Base-by-base conservation (phyloP, 2,329 filamentous ascomycete genomes). In the Ophiocordyceps camponoti-saundersi region DNA sequence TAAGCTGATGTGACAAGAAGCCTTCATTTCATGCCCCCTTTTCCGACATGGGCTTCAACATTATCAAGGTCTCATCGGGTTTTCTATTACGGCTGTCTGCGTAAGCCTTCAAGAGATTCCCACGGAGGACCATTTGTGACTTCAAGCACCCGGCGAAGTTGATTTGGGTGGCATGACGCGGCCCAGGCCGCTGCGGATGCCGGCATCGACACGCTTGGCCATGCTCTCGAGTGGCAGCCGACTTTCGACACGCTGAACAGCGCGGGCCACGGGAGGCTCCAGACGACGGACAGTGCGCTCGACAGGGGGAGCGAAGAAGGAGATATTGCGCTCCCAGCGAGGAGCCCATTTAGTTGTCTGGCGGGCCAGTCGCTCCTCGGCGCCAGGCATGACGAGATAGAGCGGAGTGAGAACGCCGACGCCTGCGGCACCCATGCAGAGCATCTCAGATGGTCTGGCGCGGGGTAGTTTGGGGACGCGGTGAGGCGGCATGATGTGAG, bases 271-370 rank as follows among this genome's bases (percentile, higher is more conserved):
- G 20, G 66, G 69, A 2, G 70, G 71, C 56, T 73, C 64, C 46
- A 73, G 64, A 46, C 69, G 65, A 52, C 70, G 68, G 40, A 72
- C 65, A 45, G 67, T 61, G 20, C 62, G 61, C 58, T 71, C 65
- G 26, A 67, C 65, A 16, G 69, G 68, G n/a, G 64, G 60, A 10
- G 64, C 61, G 57, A 77, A 70, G 63, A 70, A 72, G 51, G 62
- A 68, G 56, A 77, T 69, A 60, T 75, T 76, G 46, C 67, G 65
- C 60, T 78, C 73, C 75, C 75, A 79, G 48, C 72, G 69, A 18
- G 73, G 73, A 4, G 74, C 75, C 75, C 75, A 78, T 54, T 71
- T 69, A 49, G 65, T 63, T 3, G 75, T 78, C 59, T 76, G 72
- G 22, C 61, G 61, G 47, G 71, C 68, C 34, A 78, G 57, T 42